Percentiles rank a stretch among this genome's conserved stretches.
Evolutionary conservation across 1,284 basidiomycete species (phyloP).

Genomic region (Ganoderma multipileum): DNA sequence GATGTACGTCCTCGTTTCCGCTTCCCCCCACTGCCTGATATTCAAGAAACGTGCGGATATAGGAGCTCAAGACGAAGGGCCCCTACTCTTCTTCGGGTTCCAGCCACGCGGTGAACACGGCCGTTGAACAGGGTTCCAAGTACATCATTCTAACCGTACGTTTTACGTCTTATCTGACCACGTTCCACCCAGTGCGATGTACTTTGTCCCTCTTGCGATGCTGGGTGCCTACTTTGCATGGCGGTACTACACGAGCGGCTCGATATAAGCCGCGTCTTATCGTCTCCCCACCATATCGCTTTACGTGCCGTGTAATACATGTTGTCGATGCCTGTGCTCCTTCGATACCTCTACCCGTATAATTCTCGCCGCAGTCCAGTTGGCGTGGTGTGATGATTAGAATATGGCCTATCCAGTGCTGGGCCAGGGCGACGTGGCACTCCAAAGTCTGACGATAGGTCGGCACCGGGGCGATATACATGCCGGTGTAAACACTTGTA

Average conservation of each 20-base stretch:
- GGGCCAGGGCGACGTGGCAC: background rate
- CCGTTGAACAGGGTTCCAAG: slow-evolving; percentile 76
- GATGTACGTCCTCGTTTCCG: slow-evolving; percentile 53
- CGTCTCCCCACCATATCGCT: background rate
- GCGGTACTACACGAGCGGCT: slow-evolving; percentile 68
- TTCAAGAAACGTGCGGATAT: slow-evolving; percentile 1
- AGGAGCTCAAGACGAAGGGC: slow-evolving; percentile 59
- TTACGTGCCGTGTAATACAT: slow-evolving; percentile 2
- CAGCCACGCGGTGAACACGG: slow-evolving; percentile 49
- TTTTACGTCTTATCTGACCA: slow-evolving; percentile 19
- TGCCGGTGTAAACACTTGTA: background rate
- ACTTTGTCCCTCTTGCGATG: slow-evolving; percentile 78
- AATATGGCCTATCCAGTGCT: background rate
- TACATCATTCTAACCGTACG: slow-evolving; percentile 43
- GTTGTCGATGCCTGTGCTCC: slow-evolving; percentile 12
- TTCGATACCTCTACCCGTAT: slow-evolving; percentile 25
- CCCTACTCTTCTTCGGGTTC: slow-evolving; percentile 39
- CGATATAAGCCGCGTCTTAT: slow-evolving; percentile 36
- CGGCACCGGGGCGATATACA: background rate
- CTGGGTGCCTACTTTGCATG: slow-evolving; percentile 85
- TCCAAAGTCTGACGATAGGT: background rate
- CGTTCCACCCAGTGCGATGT: slow-evolving; percentile 62
- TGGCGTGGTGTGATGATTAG: background rate
- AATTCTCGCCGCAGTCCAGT: background rate
- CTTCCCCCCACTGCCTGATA: background rate